Evolutionary conservation across 192 early-diverging fungal species (phyloP), one percentile per base, ranked within the genome.

Genomic region (Backusella parvicylindrica): DNA sequence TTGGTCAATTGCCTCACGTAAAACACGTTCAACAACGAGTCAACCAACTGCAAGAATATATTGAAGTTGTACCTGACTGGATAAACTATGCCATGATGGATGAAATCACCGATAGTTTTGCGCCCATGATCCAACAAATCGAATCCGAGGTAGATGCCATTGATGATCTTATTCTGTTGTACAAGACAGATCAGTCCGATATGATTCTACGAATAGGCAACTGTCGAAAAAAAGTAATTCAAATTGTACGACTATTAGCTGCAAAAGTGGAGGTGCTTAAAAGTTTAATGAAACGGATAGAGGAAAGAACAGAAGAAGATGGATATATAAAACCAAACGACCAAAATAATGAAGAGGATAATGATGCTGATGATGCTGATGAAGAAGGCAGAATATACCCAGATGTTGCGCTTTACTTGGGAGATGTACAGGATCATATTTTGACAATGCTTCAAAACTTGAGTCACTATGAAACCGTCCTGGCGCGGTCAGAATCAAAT

Each of bases 341-440:
- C 2, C 8, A 60, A 7, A 0, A 50, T 21, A 0, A 50, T 21
- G 35, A 36, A 36, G 33, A 37, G n/a, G 23, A n/a, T 5, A 3
- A 31, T 21, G 60, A 31, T 7, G 11, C 11, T 12, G 31, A 64
- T 1, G 26, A 64, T 11, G 1, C 9, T 30, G 60, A 64, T 28
- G 60, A 64, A 11, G 21, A 38, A n/a, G 66, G 30, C 23, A 60
- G 70, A 12, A 77, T 77, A 4, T 35, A 71, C 15, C 80, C 87
- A 12, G 93, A 95, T 56, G 91, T 91, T n/a, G 56, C 84, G 18
- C 75, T 95, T 32, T 95, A 95, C 75, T 76, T 95, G 26, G 94
- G 94, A 18, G 94, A 95, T 74, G 90, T 95, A 69, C 90, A 92
- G 71, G 83, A 93, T 77, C 93, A 94, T 79, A 88, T 94, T 15